Evolutionary conservation across 345 rosid species (phyloP), one percentile per base, ranked within the genome.

Genomic region (Sonneratia alba): DNA sequence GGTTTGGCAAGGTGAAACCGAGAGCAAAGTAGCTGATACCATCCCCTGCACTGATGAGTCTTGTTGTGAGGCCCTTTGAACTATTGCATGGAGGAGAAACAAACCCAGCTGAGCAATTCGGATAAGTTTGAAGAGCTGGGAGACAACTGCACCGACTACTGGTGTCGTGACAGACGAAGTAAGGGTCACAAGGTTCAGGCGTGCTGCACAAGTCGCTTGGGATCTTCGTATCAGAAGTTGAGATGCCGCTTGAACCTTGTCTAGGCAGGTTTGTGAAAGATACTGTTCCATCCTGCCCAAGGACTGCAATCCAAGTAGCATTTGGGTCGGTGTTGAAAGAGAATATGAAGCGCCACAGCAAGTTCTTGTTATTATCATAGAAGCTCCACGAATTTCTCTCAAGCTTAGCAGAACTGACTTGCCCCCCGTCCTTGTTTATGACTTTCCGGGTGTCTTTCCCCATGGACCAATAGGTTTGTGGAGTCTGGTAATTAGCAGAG

Each of bases 391-490:
- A 74, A 72, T 85, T 85, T 36, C 80, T 74, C 48, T 34, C 76
- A 59, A 87, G 55, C 66, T 63, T 27, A 0, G 77, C 82, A 37
- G 80, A 79, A 43, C 73, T 53, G 67, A 82, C 79, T 65, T 63
- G 77, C 63, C 85, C 80, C 11, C 68, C 71, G 11, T 40, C 73
- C 12, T 75, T 78, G 32, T 63, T 76, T 38, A 68, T 67, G 38
- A 79, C 74, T 78, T 69, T 80, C 45, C 79, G 49, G 80, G 67
- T 71, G 2, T 85, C 87, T 4, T 40, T 62, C 7, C 61, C 66
- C 74, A 87, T 70, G 13, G 87, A 79, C 88, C 91, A 87, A 73
- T 87, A 87, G 0, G 73, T 72, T 73, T 87, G 87, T 0, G 87
- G 82, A 34, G 83, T 80, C 53, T 27, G 71, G 55, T 78, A 84